Base-by-base conservation (phyloP, 805 yeast species). In the Teunomyces lycoperdinae region DNA sequence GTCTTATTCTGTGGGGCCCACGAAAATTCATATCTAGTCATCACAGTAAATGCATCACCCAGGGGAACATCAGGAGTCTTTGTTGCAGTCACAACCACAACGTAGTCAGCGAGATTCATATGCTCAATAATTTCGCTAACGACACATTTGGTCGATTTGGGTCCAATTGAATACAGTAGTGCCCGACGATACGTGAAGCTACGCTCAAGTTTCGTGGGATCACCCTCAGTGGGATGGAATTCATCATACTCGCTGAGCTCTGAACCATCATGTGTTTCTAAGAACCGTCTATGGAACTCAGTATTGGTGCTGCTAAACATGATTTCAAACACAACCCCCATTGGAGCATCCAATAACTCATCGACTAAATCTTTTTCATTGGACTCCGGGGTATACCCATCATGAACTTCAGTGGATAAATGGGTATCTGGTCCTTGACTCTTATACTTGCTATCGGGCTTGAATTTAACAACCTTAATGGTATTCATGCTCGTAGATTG, bases 31-130 rank as follows among this genome's bases (percentile, higher is more conserved):
- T 78, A 74, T 27, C 74, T 70, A 1, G 94, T 84, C 45, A 75
- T 72, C 3, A 85, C 85, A 42, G 76, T 73, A 55, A 87, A 87
- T 0, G 85, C 71, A 52, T 73, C 77, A 6, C 95, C 94, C 30
- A 87, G 81, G 0, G 95, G 95, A n/a, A 87, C 89, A 67, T 87
- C 94, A 0, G 94, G 95, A 0, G 89, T 84, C 43, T 74, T 77
- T 0, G 90, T 82, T 1, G 71, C 62, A 53, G 84, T 87, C 2
- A 76, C 71, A 2, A 83, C 79, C 28, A 73, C 69, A 17, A 82
- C 71, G 48, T 62, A 67, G 24, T 71, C 67, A 5, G 76, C 70
- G 14, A 78, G 70, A 56, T 85, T 83, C 46, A 60, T 69, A 38
- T 76, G 70, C 28, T 81, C 80, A 13, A 86, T 58, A 2, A 73